phyloP scores from a whole-genome alignment of 257 asterid species.

The Datura wrightii region DNA sequence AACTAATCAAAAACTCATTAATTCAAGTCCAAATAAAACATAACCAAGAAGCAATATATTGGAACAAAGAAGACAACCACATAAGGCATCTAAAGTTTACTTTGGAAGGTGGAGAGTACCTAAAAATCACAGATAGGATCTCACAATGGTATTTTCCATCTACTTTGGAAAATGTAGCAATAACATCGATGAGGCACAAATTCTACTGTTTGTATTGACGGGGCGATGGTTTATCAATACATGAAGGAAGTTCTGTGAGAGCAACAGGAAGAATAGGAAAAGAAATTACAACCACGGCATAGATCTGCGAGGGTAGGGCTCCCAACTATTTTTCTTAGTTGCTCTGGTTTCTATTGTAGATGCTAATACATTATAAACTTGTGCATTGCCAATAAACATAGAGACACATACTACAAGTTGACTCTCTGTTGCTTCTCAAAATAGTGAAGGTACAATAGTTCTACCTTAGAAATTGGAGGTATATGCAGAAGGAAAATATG shows the following conservation, averaged over 20 bases:
- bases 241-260: not conserved
- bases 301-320: not conserved
- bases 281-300: not conserved
- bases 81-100: not conserved
- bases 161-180: conserved; percentile 7
- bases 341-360: not conserved
- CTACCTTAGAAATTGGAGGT: not conserved
- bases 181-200: not conserved
- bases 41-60: conserved; percentile 16
- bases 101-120: not conserved
- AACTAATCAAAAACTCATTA: conserved; percentile 8
- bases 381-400: conserved; percentile 1
- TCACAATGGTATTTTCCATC: not conserved
- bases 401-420: not conserved
- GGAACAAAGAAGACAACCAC: conserved; percentile 14
- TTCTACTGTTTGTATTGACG: conserved; percentile 11
- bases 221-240: not conserved
- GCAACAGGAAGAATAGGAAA: not conserved
- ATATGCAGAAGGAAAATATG: conserved; percentile 15
- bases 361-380: conserved; percentile 1
- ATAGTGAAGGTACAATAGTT: not conserved
- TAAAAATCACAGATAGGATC: not conserved
- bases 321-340: not conserved
- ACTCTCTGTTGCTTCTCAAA: conserved; percentile 17
- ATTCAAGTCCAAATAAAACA: conserved; percentile 14